phyloP scores from a whole-genome alignment of 176 grass and related monocot species.

The Cenchrus americanus region DNA sequence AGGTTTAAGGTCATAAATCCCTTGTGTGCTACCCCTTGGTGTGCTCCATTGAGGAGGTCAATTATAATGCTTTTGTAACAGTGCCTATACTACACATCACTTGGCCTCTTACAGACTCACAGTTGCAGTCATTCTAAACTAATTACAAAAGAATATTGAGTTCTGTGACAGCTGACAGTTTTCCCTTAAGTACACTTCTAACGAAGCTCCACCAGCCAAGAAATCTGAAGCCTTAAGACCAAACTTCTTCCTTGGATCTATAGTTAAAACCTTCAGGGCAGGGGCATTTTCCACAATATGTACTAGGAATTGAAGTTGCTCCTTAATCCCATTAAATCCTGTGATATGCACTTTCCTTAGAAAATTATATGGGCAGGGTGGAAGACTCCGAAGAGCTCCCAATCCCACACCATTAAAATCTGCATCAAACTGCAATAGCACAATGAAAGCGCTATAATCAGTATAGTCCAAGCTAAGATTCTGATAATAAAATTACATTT shows the following conservation, averaged over 20 bases:
- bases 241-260: not conserved
- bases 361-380: not conserved
- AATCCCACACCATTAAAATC: no score
- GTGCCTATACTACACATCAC: not conserved
- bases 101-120: not conserved
- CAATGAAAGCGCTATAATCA: not conserved
- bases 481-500: not conserved
- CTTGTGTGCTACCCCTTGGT: no score
- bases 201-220: not conserved
- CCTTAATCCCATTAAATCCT: not conserved
- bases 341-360: conserved; percentile 11
- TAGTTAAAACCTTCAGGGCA: conserved; percentile 1
- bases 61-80: no score
- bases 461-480: not conserved
- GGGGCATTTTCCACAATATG: conserved; percentile 8
- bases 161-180: not conserved
- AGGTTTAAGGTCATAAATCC: no score
- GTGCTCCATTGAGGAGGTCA: no score
- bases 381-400: not conserved
- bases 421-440: no score
- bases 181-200: not conserved
- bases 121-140: not conserved
- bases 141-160: not conserved
- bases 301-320: not conserved
- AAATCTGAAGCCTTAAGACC: not conserved